Conservation (phyloP, 1,139 yeast genomes). For the Lodderomyces theae region DNA sequence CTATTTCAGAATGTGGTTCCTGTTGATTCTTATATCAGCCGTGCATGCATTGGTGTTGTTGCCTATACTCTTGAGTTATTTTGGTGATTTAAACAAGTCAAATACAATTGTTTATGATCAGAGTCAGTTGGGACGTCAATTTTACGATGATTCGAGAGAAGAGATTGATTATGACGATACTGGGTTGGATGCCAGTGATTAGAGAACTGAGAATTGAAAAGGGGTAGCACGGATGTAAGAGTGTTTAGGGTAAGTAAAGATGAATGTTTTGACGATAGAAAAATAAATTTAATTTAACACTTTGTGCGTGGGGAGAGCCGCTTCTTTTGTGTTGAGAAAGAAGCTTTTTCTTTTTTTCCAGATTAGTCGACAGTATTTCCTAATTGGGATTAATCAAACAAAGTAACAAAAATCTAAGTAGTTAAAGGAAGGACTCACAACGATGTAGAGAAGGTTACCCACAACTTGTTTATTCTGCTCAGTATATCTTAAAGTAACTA, state of each 20-base stretch:
- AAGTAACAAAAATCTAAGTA: no score
- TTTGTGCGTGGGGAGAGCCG: no score
- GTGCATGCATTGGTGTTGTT: constrained; percentile 73
- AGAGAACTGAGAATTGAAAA: no score
- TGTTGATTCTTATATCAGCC: constrained; percentile 73
- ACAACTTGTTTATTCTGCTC: no score
- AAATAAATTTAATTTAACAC: no score
- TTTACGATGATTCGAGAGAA: neutral
- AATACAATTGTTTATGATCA: constrained; percentile 7
- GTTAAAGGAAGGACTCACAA: no score
- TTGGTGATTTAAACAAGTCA: constrained; percentile 48
- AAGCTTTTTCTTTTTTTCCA: neutral
- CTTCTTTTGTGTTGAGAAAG: neutral
- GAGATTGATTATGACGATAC: constrained; percentile 2
- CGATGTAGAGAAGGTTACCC: no score
- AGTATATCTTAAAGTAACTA: no score
- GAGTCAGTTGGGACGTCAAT: constrained; percentile 7
- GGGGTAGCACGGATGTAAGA: no score
- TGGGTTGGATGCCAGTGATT: constrained; percentile 5
- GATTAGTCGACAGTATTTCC: neutral
- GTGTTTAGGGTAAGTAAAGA: no score
- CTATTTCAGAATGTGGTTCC: constrained; percentile 95
- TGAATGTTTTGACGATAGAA: no score
- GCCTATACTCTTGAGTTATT: constrained; percentile 66
- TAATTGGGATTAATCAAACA: no score